These are phyloP conservation scores for Entrophospora sp. DNA, from an alignment of 192 early-diverging fungal species.

Conservation along the genomic window DNA sequence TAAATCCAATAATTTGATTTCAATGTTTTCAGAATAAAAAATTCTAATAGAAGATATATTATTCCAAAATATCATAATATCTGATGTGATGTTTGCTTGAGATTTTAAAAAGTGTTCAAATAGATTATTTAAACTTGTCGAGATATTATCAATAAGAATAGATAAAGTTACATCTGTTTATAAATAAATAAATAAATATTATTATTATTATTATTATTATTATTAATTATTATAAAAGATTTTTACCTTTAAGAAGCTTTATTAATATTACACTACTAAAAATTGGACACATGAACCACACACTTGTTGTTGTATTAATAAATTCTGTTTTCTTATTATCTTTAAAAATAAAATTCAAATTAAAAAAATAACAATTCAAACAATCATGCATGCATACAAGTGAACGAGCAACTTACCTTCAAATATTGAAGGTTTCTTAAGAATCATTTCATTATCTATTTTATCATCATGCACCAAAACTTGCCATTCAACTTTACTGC, in stretches of 20 bases:
- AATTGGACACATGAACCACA: background rate
- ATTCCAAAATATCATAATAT: background rate
- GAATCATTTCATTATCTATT: conserved; percentile 14
- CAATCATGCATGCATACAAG: background rate
- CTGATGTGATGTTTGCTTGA: too few relatives aligned
- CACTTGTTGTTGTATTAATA: background rate
- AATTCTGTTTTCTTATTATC: background rate
- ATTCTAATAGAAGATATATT: conserved; percentile 4
- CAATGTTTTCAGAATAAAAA: conserved; percentile 16
- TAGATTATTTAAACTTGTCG: background rate
- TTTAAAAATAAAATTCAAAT: background rate
- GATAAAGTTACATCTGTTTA: background rate
- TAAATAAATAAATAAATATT: background rate
- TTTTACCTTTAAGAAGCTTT: background rate
- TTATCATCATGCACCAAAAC: conserved; percentile 34
- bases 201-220: too few relatives aligned
- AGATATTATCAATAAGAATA: background rate
- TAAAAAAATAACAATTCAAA: background rate
- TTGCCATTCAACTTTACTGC: conserved; percentile 62
- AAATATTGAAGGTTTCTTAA: background rate
- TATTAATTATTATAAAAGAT: too few relatives aligned
- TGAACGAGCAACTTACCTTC: background rate
- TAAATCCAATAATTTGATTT: background rate
- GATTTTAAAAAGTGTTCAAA: background rate
- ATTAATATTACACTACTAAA: background rate